Evolutionary conservation across 208 protist genomes (phyloP), one percentile per base, ranked within the genome.

Genomic region (Crithidia fasciculata): DNA sequence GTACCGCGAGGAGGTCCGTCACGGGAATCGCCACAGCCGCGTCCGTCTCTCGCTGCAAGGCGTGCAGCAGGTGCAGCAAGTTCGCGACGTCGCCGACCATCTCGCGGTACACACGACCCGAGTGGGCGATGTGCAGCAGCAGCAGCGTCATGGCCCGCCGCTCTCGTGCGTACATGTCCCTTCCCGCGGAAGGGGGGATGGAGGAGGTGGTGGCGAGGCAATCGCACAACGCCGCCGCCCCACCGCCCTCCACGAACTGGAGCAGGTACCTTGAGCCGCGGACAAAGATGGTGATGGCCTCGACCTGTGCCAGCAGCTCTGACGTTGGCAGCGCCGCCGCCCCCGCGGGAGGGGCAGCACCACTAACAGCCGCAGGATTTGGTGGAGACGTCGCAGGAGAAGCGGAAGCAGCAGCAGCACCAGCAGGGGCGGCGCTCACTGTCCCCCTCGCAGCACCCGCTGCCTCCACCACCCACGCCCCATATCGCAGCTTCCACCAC

Each of bases 21-120:
- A 93, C 37, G 9, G 87, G 77, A 36, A 72, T 77, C 39, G 84
- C 69, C 47, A 89, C 81, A 2, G 80, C 59, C n/a, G 39, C 68
- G 56, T 88, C 76, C 16, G 64, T 69, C 76, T 97, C 93, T 3
- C 69, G 72, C 68, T 86, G 84, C 75, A 80, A 52, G 75, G 68
- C 45, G 53, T 36, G 53, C 12, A 97, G 50, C 4, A 97, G 59
- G n/a, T 84, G 63, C 10, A 84, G 36, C 40, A 94, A 58, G 49
- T 87, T 87, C 19, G 86, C 81, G 60, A 82, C 82, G 47, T 95
- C 90, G 55, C 87, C 90, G 15, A 97, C 80, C 89, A 97, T 92
- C 78, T 97, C 93, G 6, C 93, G 83, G 66, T 95, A 97, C 18
- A 96, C 90, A 6, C 93, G 84, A 37, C 93, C 93, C 6, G 87